Conservation (phyloP, 2,329 filamentous ascomycete genomes). For the Pezicula radicicola region DNA sequence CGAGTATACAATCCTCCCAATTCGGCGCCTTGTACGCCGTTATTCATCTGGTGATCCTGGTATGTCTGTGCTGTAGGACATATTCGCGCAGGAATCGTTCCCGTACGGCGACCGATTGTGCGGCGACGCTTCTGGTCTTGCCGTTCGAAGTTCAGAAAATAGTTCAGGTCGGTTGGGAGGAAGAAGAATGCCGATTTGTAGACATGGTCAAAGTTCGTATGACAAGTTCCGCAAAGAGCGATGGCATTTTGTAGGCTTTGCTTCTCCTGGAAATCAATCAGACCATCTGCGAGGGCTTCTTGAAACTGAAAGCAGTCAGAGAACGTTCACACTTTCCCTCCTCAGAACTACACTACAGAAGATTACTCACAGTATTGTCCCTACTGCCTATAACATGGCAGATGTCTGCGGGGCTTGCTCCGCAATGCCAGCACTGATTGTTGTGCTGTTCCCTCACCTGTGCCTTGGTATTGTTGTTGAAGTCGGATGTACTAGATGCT, state of each 20-base stretch:
- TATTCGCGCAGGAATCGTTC: slow-evolving; percentile 14
- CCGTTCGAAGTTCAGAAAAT: slow-evolving; percentile 15
- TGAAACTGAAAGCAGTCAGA: slow-evolving; percentile 15
- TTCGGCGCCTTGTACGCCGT: slow-evolving; percentile 12
- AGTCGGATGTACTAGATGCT: slow-evolving; percentile 16
- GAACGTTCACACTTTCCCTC: slow-evolving; percentile 12
- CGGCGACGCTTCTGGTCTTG: slow-evolving; percentile 13
- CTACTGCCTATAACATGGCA: slow-evolving; percentile 17
- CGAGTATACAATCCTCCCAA: slow-evolving; percentile 14
- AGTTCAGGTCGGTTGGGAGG: slow-evolving; percentile 15
- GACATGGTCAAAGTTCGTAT: slow-evolving; percentile 15
- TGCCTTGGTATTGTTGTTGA: slow-evolving; percentile 14
- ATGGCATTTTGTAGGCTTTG: slow-evolving; percentile 15
- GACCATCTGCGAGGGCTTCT: slow-evolving; percentile 11
- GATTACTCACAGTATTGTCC: slow-evolving; percentile 13
- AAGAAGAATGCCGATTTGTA: slow-evolving; percentile 17
- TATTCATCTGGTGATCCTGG: slow-evolving; percentile 15
- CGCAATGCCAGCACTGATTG: slow-evolving; percentile 17
- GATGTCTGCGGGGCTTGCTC: slow-evolving; percentile 14
- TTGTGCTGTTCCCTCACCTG: slow-evolving; percentile 14
- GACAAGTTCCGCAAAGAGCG: slow-evolving; percentile 12
- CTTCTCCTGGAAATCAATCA: slow-evolving; percentile 16
- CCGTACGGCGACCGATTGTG: slow-evolving; percentile 14
- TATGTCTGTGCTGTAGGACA: slow-evolving; percentile 18
- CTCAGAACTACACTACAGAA: slow-evolving; percentile 5